phyloP scores from a whole-genome alignment of 1,284 basidiomycete species.

The Meira nashicola region DNA sequence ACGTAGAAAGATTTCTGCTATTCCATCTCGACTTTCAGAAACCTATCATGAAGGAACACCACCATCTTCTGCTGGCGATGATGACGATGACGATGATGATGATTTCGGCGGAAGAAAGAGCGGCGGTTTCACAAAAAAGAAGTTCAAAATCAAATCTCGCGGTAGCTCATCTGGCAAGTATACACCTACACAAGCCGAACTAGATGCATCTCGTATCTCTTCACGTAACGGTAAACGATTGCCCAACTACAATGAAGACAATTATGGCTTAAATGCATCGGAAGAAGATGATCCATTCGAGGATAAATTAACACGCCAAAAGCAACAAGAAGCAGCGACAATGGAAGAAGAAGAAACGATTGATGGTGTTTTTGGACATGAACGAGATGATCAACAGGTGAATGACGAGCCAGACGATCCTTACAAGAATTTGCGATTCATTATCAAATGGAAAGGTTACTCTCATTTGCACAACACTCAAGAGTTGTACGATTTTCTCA shows the following conservation, averaged over 20 bases:
- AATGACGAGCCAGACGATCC: slow-evolving; percentile 54
- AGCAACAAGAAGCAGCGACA: slow-evolving; percentile 6
- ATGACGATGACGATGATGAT: slow-evolving; percentile 60
- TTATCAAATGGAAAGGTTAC: slow-evolving; percentile 56
- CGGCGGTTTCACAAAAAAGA: slow-evolving; percentile 57
- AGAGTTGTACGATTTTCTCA: slow-evolving; percentile 86
- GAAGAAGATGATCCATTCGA: slow-evolving; percentile 50
- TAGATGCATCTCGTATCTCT: slow-evolving; percentile 39
- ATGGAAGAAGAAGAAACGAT: slow-evolving; percentile 48
- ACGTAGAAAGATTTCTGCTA: neutral
- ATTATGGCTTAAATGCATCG: slow-evolving; percentile 34
- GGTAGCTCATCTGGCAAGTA: slow-evolving; percentile 1
- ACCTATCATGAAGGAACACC: neutral
- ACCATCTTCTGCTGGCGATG: slow-evolving; percentile 17
- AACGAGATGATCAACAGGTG: slow-evolving; percentile 43
- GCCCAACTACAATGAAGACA: slow-evolving; percentile 53
- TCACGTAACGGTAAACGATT: slow-evolving; percentile 40
- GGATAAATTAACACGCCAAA: slow-evolving; percentile 31
- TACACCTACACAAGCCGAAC: slow-evolving; percentile 14
- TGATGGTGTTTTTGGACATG: slow-evolving; percentile 55
- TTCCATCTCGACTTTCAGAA: neutral
- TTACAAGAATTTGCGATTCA: slow-evolving; percentile 53
- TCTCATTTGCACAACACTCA: slow-evolving; percentile 73
- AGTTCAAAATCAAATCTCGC: slow-evolving; percentile 53
- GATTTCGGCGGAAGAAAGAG: slow-evolving; percentile 33